Evolutionary conservation across 495 filamentous ascomycete genomes (phyloP), one percentile per base, ranked within the genome.

Genomic region (Penicillium turbatum): DNA sequence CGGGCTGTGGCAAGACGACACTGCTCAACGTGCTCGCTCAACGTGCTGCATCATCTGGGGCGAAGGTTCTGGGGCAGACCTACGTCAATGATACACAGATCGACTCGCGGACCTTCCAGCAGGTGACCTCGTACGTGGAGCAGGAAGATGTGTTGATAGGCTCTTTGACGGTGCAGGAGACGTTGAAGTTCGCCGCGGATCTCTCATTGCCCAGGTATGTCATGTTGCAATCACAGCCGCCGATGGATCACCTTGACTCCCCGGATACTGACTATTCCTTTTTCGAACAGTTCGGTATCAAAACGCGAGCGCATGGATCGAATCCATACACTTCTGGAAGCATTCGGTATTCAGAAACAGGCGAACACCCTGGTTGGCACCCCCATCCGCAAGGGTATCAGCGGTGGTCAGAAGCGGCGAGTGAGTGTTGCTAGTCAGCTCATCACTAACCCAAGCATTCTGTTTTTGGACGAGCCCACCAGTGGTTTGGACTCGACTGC

Each of bases 61-160:
- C 76, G 6, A 78, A 71, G 27, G 70, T 80, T 11, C 59, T 73
- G 19, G 78, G 79, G 19, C 57, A 73, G 1, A 68, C 79, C 44
- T 75, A 76, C 43, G 69, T 90, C 54, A 88, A 90, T 62, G 85
- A 84, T 32, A 58, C 51, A 0, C 61, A 63, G 19, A 52, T 68
- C 12, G 71, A 63, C 17, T 59, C 54, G 9, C 46, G 51, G 5
- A 53, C 66, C 0, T 76, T 72, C 41, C 61, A 56, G n/a, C 70
- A 75, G 19, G 71, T 88, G 47, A 82, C 74, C 41, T 80, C 82
- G 16, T 91, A 88, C 62, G 89, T 95, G 11, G 89, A 95, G 77
- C 89, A 92, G 69, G 87, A 92, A 50, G 89, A 95, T 74, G 81
- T 86, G 3, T 72, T 95, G 5, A 86, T 91, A 40, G 89, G 89